Evolutionary conservation across 495 filamentous ascomycete genomes (phyloP).

Genomic region (Coniosporium apollinis): DNA sequence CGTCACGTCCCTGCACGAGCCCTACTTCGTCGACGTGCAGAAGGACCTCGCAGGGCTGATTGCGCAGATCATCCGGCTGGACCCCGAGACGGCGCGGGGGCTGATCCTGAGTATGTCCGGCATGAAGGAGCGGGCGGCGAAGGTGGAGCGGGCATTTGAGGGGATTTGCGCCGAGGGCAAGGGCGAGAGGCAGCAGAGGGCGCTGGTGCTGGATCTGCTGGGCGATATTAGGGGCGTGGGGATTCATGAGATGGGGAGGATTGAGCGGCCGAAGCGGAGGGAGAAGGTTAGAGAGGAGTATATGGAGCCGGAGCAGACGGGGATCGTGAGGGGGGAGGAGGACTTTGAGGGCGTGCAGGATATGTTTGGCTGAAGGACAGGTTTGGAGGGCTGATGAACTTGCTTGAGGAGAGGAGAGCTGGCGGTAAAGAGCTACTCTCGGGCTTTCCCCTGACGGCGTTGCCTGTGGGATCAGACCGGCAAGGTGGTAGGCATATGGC

Average conservation of each 20-base stretch:
- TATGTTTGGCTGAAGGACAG: too few species aligned
- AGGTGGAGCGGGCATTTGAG: conserved; percentile 45
- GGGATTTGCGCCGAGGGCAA: conserved; percentile 31
- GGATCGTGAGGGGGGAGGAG: conserved; percentile 13
- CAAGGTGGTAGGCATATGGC: too few species aligned
- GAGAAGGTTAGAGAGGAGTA: conserved; percentile 38
- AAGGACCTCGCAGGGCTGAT: conserved; percentile 83
- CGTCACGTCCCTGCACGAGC: conserved; percentile 78
- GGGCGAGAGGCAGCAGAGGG: conserved; percentile 56
- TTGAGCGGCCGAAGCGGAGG: conserved; percentile 28
- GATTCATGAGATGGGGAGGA: conserved; percentile 73
- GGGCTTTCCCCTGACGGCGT: too few species aligned
- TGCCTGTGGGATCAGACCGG: too few species aligned
- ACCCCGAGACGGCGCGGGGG: conserved; percentile 44
- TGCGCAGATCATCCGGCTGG: conserved; percentile 63
- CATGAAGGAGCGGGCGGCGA: conserved; percentile 34
- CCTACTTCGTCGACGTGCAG: conserved; percentile 92
- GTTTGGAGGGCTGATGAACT: too few species aligned
- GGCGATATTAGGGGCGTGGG: conserved; percentile 74
- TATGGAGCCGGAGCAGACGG: conserved; percentile 32
- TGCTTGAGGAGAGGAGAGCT: too few species aligned
- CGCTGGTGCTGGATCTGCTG: conserved; percentile 70
- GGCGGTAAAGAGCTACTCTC: too few species aligned
- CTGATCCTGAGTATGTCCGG: conserved; percentile 42
- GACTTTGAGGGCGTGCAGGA: conserved; percentile 49